Evolutionary conservation across 2,329 filamentous ascomycete genomes (phyloP), one percentile per base, ranked within the genome.

Genomic region (Xylariaceae sp.): DNA sequence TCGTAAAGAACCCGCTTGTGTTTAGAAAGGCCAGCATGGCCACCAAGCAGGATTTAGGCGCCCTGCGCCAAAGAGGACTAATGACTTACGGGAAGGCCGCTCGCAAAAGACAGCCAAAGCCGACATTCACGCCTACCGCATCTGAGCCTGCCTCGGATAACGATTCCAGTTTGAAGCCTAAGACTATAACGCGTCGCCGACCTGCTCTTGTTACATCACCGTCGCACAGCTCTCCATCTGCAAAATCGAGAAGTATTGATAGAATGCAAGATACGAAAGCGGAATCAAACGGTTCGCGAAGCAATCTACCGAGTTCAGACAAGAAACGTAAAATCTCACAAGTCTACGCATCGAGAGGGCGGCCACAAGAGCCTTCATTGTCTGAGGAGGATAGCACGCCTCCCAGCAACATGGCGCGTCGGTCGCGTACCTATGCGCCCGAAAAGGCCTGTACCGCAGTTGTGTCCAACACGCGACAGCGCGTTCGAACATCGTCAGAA

Each of bases 301-400:
- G 57, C 20, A 53, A 59, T 21, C 40, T 54, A n/a, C 44, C 56
- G 29, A 57, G 45, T 37, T 59, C 57, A 14, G 65, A 67, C 44
- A 64, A 65, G 44, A 71, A 71, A 52, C 68, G 69, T 50, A 71
- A 71, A 59, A 59, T 67, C 23, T 65, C 68, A 3, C 67, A 71
- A 45, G 62, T 68, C 16, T 65, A 68, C 40, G 46, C 65, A 32
- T 57, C 66, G 19, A 65, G 63, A 51, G 62, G 61, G 18, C 63
- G 53, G 49, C 43, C 55, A 41, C 66, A 63, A 32, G 60, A 62
- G 9, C 46, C 49, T 44, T 29, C 50, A 16, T 58, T 48, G 48
- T 50, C 56, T 37, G 50, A 56, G 51, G 61, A 61, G 46, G 59
- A 57, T 12, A 54, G 45, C 9, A 52, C 53, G 2, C 52, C 52